Evolutionary conservation across 768 basidiomycete species (phyloP).

Genomic region (Dictyophora rubrovolvata): DNA sequence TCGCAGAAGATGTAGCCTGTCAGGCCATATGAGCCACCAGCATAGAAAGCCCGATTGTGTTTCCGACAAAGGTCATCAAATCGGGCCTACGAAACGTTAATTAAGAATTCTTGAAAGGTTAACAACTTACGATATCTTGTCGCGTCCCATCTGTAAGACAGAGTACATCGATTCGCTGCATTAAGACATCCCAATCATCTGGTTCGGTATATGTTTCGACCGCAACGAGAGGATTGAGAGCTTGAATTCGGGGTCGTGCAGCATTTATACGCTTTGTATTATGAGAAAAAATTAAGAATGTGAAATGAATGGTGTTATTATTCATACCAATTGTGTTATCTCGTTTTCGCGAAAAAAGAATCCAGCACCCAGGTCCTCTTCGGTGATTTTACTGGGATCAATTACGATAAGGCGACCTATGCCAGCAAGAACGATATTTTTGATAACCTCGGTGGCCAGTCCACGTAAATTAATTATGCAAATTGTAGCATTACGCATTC

Average conservation of each 20-base stretch:
- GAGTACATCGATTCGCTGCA: constrained; percentile 69
- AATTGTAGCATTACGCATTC: constrained; percentile 91
- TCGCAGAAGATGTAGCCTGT: constrained; percentile 94
- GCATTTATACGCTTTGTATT: constrained; percentile 66
- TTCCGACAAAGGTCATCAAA: constrained; percentile 76
- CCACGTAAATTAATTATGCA: constrained; percentile 71
- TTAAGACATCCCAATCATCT: constrained; percentile 39
- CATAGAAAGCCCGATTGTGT: constrained; percentile 71
- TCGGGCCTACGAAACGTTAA: constrained; percentile 40
- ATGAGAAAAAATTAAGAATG: constrained; percentile 9
- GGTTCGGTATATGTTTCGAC: constrained; percentile 57
- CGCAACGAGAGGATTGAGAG: constrained; percentile 84
- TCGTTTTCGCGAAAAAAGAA: constrained; percentile 94
- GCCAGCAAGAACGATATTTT: constrained; percentile 95
- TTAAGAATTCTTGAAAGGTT: neutral
- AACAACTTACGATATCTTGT: constrained; percentile 55
- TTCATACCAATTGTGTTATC: constrained; percentile 72
- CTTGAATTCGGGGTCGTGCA: constrained; percentile 76
- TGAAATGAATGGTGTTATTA: neutral
- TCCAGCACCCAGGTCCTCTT: constrained; percentile 83
- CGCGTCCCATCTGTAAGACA: constrained; percentile 75
- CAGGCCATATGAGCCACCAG: constrained; percentile 86
- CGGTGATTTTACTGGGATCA: constrained; percentile 63
- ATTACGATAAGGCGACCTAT: constrained; percentile 83
- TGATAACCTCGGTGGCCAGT: constrained; percentile 87